Conservation (phyloP, 2,329 filamentous ascomycete genomes). For the Colletotrichum aenigma region DNA sequence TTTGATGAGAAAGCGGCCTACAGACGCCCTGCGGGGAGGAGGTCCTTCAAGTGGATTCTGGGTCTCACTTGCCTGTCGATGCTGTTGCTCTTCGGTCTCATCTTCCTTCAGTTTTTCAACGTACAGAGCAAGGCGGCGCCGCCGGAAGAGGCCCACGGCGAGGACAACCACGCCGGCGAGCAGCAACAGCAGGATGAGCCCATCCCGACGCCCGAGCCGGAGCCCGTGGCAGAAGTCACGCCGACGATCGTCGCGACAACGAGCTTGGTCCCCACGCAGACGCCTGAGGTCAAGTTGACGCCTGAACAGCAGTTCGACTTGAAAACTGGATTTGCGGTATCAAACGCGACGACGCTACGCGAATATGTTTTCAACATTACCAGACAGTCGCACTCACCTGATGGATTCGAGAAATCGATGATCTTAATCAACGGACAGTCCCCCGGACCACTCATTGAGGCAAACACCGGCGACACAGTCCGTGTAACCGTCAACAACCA, state of each 20-base stretch:
- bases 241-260: background rate
- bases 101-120: conserved; percentile 16
- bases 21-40: background rate
- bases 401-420: conserved; percentile 56
- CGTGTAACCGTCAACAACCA: conserved; percentile 43
- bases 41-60: conserved; percentile 14
- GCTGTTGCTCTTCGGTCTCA: conserved; percentile 10
- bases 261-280: background rate
- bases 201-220: background rate
- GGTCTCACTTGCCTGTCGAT: conserved; percentile 12
- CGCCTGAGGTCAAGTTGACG: background rate
- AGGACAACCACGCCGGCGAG: background rate
- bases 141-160: background rate
- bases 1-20: background rate
- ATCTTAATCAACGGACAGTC: conserved; percentile 70
- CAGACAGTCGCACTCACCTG: conserved; percentile 53
- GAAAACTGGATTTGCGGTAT: background rate
- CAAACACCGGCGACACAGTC: conserved; percentile 46
- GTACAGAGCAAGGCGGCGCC: conserved; percentile 1
- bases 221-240: background rate
- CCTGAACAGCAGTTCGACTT: conserved; percentile 9
- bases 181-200: conserved; percentile 3
- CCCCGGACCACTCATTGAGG: conserved; percentile 68
- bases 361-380: conserved; percentile 59
- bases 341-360: conserved; percentile 35